These are phyloP conservation scores for Mrakia frigida DNA, from an alignment of 768 basidiomycete genomes.

Conservation along the genomic window DNA sequence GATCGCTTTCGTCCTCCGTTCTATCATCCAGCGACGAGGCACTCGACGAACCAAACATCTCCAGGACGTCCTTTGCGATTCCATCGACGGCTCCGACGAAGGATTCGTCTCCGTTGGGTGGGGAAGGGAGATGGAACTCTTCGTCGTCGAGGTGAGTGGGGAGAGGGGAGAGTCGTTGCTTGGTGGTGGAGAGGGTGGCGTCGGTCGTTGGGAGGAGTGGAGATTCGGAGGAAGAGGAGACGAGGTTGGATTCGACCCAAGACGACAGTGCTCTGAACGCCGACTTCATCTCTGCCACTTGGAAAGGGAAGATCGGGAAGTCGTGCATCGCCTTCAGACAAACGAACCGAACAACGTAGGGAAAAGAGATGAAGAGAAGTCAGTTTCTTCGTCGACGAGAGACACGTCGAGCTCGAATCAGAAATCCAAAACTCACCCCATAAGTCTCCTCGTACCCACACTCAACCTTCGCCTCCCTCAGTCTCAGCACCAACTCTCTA, in stretches of 20 bases:
- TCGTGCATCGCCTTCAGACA: slow-evolving; percentile 12
- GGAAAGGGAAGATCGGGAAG: slow-evolving; percentile 19
- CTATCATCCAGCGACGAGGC: not conserved
- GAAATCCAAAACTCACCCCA: slow-evolving; percentile 18
- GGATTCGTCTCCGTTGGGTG: not conserved
- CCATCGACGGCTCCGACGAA: not conserved
- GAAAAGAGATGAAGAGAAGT: not conserved
- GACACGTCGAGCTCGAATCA: not conserved
- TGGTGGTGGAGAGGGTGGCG: not conserved
- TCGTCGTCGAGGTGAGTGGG: not conserved
- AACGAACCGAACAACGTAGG: not conserved
- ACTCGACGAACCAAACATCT: not conserved
- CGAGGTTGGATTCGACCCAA: not conserved
- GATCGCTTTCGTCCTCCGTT: not conserved
- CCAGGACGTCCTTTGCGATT: not conserved
- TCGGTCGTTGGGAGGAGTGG: not conserved
- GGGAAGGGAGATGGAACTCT: not conserved
- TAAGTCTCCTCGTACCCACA: not conserved
- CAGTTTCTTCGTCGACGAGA: too few relatives aligned
- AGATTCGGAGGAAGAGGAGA: not conserved
- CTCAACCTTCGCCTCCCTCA: not conserved
- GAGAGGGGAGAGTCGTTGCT: not conserved
- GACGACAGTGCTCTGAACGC: not conserved
- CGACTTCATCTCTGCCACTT: not conserved
- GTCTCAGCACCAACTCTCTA: slow-evolving; percentile 9